Conservation (phyloP, 352 stramenopile species). For the Phytopythium aichiense region DNA sequence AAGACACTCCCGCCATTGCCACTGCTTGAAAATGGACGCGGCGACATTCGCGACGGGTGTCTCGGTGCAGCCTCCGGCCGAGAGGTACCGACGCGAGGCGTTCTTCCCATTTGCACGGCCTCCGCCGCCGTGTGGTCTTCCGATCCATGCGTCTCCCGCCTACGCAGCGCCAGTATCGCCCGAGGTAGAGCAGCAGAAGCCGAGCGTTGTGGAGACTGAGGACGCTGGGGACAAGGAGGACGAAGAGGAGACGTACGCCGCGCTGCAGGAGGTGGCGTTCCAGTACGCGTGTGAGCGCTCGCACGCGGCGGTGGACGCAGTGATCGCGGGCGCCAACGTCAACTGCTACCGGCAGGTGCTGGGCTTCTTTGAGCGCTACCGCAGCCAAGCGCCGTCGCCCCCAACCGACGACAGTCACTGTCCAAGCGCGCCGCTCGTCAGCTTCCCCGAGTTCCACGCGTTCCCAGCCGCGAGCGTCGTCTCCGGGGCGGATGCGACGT, state of each 20-base stretch:
- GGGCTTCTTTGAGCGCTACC: slow-evolving; percentile 57
- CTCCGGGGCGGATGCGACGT: slow-evolving; percentile 63
- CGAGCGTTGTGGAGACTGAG: not conserved
- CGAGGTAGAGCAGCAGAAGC: not conserved
- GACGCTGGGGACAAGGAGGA: slow-evolving; percentile 12
- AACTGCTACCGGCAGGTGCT: slow-evolving; percentile 64
- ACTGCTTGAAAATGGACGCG: slow-evolving; percentile 24
- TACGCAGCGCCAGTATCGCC: not conserved
- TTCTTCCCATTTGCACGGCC: slow-evolving; percentile 20
- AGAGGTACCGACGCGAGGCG: slow-evolving; percentile 8
- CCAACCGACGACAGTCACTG: not conserved
- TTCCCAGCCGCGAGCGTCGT: slow-evolving; percentile 65
- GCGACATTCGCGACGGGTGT: slow-evolving; percentile 51
- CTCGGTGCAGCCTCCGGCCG: slow-evolving; percentile 38
- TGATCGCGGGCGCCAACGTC: slow-evolving; percentile 63
- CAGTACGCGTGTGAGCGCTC: slow-evolving; percentile 58
- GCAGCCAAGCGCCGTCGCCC: slow-evolving; percentile 11
- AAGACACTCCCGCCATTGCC: not conserved
- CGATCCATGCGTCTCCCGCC: not conserved
- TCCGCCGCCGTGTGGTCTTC: not conserved
- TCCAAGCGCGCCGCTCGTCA: slow-evolving; percentile 9
- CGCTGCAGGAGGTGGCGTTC: slow-evolving; percentile 62
- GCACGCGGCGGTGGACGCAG: slow-evolving; percentile 40
- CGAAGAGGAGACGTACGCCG: slow-evolving; percentile 36
- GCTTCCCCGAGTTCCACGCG: slow-evolving; percentile 40